A percentile compares a stretch with the other conserved stretches of the same genome.
Evolutionary conservation across 345 rosid species (phyloP).

Genomic region (Hypericum androsaemum): DNA sequence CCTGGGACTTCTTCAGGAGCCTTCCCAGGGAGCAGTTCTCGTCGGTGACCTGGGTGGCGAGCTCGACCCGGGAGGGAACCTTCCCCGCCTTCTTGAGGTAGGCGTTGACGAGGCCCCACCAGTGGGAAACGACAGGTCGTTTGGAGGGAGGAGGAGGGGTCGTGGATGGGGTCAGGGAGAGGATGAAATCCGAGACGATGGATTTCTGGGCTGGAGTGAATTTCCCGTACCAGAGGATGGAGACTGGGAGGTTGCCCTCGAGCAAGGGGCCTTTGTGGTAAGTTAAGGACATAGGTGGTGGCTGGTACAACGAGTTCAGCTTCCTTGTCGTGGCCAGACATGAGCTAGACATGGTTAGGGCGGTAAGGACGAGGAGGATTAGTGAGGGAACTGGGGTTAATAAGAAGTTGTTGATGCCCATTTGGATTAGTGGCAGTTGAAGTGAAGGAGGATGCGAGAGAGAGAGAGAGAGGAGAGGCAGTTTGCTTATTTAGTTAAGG

Average conservation of each 20-base stretch:
- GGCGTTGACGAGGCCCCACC: conserved; percentile 28
- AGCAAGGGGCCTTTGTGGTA: conserved; percentile 29
- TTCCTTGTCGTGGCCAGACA: conserved; percentile 14
- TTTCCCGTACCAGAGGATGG: conserved; percentile 30
- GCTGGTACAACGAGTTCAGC: conserved; percentile 17
- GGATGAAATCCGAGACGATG: conserved; percentile 22
- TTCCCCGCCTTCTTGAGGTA: conserved; percentile 25
- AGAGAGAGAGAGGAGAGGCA: too few relatives aligned
- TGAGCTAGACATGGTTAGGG: conserved; percentile 1
- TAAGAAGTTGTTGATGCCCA: conserved; percentile 10
- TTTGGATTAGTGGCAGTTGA: too few relatives aligned
- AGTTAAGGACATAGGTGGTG: conserved; percentile 17
- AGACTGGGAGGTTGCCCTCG: conserved; percentile 21
- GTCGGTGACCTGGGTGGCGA: conserved; percentile 18
- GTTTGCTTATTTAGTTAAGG: too few relatives aligned
- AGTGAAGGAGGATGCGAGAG: too few relatives aligned
- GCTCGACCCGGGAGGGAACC: conserved; percentile 4
- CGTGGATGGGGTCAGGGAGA: conserved; percentile 11
- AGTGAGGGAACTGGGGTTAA: neutral
- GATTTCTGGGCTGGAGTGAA: conserved; percentile 28
- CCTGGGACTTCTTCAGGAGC: conserved; percentile 17
- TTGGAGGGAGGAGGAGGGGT: neutral
- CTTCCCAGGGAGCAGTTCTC: conserved; percentile 26
- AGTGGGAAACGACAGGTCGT: conserved; percentile 15
- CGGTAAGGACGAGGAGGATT: conserved; percentile 1